These are phyloP conservation scores for Didymosphaeria variabile DNA, from an alignment of 2,329 filamentous ascomycete species.

Conservation along the genomic window DNA sequence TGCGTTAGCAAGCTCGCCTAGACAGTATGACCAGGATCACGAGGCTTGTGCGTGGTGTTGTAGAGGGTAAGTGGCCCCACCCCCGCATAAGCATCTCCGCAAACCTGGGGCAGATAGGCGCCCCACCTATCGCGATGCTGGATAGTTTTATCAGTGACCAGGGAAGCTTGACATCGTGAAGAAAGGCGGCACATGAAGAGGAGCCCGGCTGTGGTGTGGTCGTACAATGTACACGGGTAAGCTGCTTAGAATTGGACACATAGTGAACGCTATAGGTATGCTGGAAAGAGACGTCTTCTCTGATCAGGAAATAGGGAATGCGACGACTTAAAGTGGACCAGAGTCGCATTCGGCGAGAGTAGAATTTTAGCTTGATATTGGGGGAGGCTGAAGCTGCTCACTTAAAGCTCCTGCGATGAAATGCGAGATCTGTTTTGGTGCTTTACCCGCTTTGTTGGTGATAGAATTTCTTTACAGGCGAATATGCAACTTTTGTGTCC, in stretches of 20 bases:
- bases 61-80: slow-evolving; percentile 9
- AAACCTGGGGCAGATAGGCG: background rate
- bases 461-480: no score
- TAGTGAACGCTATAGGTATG: background rate
- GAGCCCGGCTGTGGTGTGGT: background rate
- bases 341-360: no score
- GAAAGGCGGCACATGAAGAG: background rate
- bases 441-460: no score
- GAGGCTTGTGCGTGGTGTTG: slow-evolving; percentile 1
- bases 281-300: background rate
- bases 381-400: no score
- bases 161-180: background rate
- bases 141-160: slow-evolving; percentile 5
- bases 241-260: background rate
- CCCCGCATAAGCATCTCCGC: slow-evolving; percentile 9
- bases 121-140: slow-evolving; percentile 7
- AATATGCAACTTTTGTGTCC: no score
- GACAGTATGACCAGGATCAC: slow-evolving; percentile 2
- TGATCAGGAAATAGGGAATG: background rate
- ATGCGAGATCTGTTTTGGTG: no score
- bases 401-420: no score
- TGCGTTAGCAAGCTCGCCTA: background rate
- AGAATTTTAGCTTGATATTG: no score
- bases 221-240: background rate
- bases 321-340: background rate